phyloP scores from a whole-genome alignment of 2,329 filamentous ascomycete species.

The Exophiala dermatitidis region DNA sequence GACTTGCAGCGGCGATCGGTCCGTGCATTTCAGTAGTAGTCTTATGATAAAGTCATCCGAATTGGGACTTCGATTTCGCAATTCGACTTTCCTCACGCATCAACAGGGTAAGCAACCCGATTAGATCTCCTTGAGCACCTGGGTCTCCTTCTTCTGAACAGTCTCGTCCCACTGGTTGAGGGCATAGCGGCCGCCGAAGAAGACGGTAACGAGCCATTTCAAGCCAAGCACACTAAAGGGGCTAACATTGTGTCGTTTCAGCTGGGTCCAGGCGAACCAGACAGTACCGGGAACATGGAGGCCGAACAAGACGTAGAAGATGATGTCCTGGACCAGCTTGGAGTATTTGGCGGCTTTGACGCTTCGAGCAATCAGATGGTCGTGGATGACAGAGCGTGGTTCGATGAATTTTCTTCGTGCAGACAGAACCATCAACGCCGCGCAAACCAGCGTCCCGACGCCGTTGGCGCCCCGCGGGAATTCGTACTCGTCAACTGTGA shows the following conservation, averaged over 20 bases:
- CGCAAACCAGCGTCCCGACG: slow-evolving; percentile 9
- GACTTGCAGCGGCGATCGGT: too few relatives aligned
- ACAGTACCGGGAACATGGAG: slow-evolving; percentile 10
- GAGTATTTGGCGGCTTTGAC: slow-evolving; percentile 9
- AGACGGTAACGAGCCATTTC: slow-evolving; percentile 18
- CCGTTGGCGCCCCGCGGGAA: slow-evolving; percentile 12
- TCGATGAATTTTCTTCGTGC: slow-evolving; percentile 18
- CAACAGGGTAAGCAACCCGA: too few relatives aligned
- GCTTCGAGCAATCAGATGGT: slow-evolving; percentile 17
- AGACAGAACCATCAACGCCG: slow-evolving; percentile 16
- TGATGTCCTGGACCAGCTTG: slow-evolving; percentile 14
- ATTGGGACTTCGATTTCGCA: not conserved
- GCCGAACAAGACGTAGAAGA: slow-evolving; percentile 19
- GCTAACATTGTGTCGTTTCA: slow-evolving; percentile 19
- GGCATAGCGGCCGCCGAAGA: slow-evolving; percentile 12
- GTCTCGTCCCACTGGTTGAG: slow-evolving; percentile 16
- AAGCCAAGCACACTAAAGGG: slow-evolving; percentile 16
- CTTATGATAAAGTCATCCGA: not conserved
- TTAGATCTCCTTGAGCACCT: slow-evolving; percentile 18
- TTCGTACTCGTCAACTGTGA: slow-evolving; percentile 21
- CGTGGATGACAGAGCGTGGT: slow-evolving; percentile 19
- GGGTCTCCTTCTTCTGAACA: slow-evolving; percentile 18
- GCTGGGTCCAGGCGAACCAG: slow-evolving; percentile 14
- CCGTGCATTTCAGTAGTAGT: too few relatives aligned
- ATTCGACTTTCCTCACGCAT: not conserved